Percentiles rank a stretch among this genome's conserved stretches.
These are phyloP conservation scores for Tolypocladium cylindrosporum DNA, from an alignment of 2,329 filamentous ascomycete species.

Conservation along the genomic window DNA sequence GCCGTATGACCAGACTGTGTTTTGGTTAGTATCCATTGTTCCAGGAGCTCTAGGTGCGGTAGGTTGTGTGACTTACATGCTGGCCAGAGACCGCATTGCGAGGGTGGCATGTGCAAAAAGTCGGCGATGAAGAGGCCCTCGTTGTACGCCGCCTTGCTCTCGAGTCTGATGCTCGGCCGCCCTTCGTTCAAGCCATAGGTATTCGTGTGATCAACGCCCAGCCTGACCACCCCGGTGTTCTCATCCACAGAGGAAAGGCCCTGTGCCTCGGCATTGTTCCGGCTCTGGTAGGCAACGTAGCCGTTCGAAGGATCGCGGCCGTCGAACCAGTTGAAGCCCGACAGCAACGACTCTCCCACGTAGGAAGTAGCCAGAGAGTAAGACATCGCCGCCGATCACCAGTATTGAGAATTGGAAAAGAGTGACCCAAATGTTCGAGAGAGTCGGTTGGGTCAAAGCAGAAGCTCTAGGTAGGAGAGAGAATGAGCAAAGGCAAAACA, in stretches of 20 bases:
- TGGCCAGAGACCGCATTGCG: conserved; percentile 64
- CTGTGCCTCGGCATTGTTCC: conserved; percentile 24
- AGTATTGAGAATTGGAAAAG: background rate
- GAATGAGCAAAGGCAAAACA: background rate
- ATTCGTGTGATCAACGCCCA: conserved; percentile 34
- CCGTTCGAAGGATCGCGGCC: conserved; percentile 53
- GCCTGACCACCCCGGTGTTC: conserved; percentile 28
- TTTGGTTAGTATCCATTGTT: background rate
- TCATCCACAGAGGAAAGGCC: conserved; percentile 33
- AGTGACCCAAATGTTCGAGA: background rate
- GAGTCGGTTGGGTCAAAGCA: background rate
- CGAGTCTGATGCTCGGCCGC: conserved; percentile 54
- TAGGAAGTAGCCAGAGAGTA: conserved; percentile 35
- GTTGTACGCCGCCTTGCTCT: conserved; percentile 52
- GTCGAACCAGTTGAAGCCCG: conserved; percentile 39
- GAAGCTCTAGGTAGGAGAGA: background rate
- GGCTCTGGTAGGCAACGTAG: conserved; percentile 50
- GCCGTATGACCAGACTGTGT: conserved; percentile 42
- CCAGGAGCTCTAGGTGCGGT: no score
- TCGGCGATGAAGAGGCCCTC: conserved; percentile 63
- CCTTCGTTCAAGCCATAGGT: conserved; percentile 27
- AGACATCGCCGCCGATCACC: conserved; percentile 15
- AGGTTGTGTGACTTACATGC: conserved; percentile 39
- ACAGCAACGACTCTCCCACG: conserved; percentile 31
- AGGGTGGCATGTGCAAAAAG: conserved; percentile 62